Base-by-base conservation (phyloP, 805 yeast genomes). In the Geotrichum ghanense region DNA sequence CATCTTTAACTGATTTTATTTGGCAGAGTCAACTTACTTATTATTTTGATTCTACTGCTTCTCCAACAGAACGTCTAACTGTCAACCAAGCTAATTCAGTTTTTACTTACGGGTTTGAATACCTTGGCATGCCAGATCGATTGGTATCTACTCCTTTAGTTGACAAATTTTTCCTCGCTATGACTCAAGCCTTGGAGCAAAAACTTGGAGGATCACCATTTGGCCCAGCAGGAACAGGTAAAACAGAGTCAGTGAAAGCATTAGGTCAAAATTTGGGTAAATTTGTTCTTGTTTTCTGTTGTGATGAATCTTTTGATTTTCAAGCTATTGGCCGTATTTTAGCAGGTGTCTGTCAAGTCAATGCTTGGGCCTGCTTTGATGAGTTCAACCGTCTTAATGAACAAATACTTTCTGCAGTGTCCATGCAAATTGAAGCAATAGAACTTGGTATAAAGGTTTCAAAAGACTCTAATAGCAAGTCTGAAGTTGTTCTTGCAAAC, bases 211-310 rank as follows among this genome's bases (percentile, higher is more conserved):
- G 95, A 0, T 82, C 95, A 1, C 82, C 95, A 0, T 79, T 83
- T 62, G 97, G 97, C 0, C 97, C 97, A 1, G 96, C 97, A 2
- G 97, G 97, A 39, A 90, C 97, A 0, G 97, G 97, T 53, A 90
- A 90, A 59, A 90, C 97, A 0, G 97, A 90, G 59, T 74, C 95
- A 0, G 73, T 90, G 22, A 90, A 90, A 59, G 84, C 95, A 0
- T 66, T 89, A 24, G 96, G 92, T 1, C 78, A 78, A 39, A 77
- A 76, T 34, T 65, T 90, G 5, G 97, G 97, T 5, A 72, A 78
- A 48, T 75, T 78, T 75, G 95, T 87, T 0, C 61, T 83, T 9
- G 95, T 90, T 0, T 89, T 90, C 61, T 81, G 87, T 58, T 90
- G 97, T 66, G 97, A 90, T 56, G 95, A 89, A 44, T 67, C 84